Conservation (phyloP, 805 yeast genomes). For the Nematodospora valgi region DNA sequence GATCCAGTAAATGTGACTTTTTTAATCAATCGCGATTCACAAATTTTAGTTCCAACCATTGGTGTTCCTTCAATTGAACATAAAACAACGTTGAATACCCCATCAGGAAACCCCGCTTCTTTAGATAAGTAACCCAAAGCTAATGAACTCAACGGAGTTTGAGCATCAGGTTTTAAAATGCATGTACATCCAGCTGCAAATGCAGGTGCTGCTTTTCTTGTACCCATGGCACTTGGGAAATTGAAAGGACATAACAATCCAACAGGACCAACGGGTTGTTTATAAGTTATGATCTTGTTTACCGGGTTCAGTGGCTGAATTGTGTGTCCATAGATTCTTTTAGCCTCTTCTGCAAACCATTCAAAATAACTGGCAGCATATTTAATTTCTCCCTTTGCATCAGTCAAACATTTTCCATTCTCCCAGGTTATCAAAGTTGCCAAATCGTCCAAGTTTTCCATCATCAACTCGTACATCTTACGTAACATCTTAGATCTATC, state of each 20-base stretch:
- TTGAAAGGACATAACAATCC: slow-evolving; percentile 67
- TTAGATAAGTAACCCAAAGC: slow-evolving; percentile 54
- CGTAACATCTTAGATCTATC: slow-evolving; percentile 51
- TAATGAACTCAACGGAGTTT: slow-evolving; percentile 58
- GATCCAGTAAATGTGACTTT: slow-evolving; percentile 80
- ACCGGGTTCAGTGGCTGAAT: slow-evolving; percentile 51
- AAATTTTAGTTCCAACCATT: slow-evolving; percentile 48
- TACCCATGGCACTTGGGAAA: slow-evolving; percentile 66
- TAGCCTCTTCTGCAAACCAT: slow-evolving; percentile 53
- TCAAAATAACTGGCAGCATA: slow-evolving; percentile 53
- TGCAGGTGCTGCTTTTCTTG: slow-evolving; percentile 64
- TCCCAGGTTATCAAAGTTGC: slow-evolving; percentile 57
- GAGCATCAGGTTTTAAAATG: slow-evolving; percentile 58
- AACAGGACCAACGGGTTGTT: slow-evolving; percentile 63
- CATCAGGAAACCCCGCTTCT: slow-evolving; percentile 60
- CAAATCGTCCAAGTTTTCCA: slow-evolving; percentile 54
- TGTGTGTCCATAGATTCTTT: slow-evolving; percentile 52
- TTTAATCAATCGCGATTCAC: slow-evolving; percentile 52
- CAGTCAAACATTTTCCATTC: slow-evolving; percentile 56
- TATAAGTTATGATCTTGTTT: slow-evolving; percentile 50
- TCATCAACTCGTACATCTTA: slow-evolving; percentile 48
- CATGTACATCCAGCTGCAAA: slow-evolving; percentile 64
- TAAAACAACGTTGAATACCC: slow-evolving; percentile 51
- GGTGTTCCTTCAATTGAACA: slow-evolving; percentile 49
- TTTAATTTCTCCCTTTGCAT: slow-evolving; percentile 53